Evolutionary conservation across 1,284 basidiomycete species (phyloP), one percentile per base, ranked within the genome.

Genomic region (Cystobasidium slooffiae): DNA sequence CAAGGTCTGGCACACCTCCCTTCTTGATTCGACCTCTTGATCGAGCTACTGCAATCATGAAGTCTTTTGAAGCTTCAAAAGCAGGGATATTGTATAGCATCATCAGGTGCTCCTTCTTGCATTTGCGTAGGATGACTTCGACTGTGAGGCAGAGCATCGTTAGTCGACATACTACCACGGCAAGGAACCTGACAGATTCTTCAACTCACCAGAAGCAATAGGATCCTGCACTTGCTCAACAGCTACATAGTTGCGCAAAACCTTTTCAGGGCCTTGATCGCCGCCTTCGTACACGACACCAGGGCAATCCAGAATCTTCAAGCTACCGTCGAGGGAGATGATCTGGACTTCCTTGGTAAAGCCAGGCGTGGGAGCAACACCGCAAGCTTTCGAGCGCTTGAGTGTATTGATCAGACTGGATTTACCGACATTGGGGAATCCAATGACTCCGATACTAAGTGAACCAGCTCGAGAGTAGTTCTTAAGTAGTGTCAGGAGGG

Each of bases 401-500:
- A 99, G 85, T 66, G 92, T 93, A 83, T 99, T 99, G 84, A 99
- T 97, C 74, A 99, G 82, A 78, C 90, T 93, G 74, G 92, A 94
- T 84, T 99, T 99, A 10, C 96, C 96, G 69, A 98, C 96, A 83
- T 99, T 99, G 3, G 96, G 96, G 81, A 95, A 96, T 0, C 96
- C 96, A 43, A 98, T 93, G 24, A 98, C 91, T 18, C 96, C 96
- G 68, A 98, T 89, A 0, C 94, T 96, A 59, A 95, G 86, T 72
- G 77, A 78, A 63, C 44, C 79, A 16, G 63, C 58, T 31, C 70
- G 72, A 59, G 75, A 64, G 83, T 94, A 97, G 18, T 93, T 92
- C 81, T 99, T 99, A 68, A 98, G 86, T 1, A 99, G 86, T 69
- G 91, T 90, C 24, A 98, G 85, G 0, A 99, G 85, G 0, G 86